These are phyloP conservation scores for Phyllosticta capitalensis DNA, from an alignment of 2,329 filamentous ascomycete genomes.

Conservation along the genomic window DNA sequence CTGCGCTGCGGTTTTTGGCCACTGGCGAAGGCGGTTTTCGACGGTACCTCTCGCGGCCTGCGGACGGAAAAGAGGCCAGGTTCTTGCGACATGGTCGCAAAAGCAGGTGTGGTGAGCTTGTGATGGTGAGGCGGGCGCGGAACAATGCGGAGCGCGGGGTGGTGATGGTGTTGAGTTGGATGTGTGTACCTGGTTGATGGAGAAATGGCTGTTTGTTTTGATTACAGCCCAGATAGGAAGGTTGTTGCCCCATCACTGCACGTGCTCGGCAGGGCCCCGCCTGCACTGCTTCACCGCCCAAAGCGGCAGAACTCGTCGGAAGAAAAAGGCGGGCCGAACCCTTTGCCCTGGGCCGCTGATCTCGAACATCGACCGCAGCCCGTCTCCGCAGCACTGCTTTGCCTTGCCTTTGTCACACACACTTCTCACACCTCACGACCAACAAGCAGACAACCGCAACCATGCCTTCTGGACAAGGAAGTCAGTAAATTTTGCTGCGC, in stretches of 20 bases:
- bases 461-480: constrained; percentile 43
- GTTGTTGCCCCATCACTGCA: neutral
- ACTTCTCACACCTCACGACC: constrained; percentile 2
- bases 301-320: neutral
- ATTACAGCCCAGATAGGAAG: neutral
- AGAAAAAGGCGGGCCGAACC: neutral
- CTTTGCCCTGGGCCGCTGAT: neutral
- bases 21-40: constrained; percentile 22
- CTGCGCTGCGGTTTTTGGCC: constrained; percentile 10
- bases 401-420: constrained; percentile 10
- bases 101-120: neutral
- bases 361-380: neutral
- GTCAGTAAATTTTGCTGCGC: constrained; percentile 24
- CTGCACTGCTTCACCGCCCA: neutral
- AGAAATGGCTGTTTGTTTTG: neutral
- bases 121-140: neutral
- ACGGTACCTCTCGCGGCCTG: constrained; percentile 75
- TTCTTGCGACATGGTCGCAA: constrained; percentile 66
- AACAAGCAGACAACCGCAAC: constrained; percentile 15
- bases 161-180: neutral
- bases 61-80: constrained; percentile 83
- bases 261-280: neutral
- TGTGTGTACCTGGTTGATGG: neutral
- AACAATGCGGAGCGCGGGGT: neutral
- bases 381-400: neutral